Percentiles rank a stretch among this genome's conserved stretches.
These are phyloP conservation scores for Sextonia rubra DNA, from an alignment of 164 flowering plant genomes.

Conservation along the genomic window DNA sequence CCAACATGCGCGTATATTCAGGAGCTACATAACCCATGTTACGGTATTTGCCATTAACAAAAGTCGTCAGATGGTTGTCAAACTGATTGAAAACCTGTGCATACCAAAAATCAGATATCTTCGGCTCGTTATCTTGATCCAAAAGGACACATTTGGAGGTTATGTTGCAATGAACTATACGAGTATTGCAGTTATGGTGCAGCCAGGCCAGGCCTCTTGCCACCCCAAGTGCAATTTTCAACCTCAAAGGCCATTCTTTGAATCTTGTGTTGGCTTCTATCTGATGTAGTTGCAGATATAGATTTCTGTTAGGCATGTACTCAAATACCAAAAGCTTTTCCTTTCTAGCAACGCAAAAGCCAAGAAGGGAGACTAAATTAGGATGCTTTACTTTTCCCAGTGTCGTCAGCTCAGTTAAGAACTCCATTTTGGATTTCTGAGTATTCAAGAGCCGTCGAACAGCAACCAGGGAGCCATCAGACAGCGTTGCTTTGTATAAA, in stretches of 20 bases:
- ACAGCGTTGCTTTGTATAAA: slow-evolving; percentile 22
- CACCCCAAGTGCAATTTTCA: slow-evolving; percentile 48
- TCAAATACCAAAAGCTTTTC: slow-evolving; percentile 61
- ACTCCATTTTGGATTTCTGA: slow-evolving; percentile 57
- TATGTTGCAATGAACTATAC: slow-evolving; percentile 68
- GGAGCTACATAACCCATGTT: slow-evolving; percentile 39
- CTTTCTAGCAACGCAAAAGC: slow-evolving; percentile 52
- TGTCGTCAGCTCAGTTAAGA: slow-evolving; percentile 57
- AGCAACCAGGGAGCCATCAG: slow-evolving; percentile 45
- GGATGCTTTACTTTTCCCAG: slow-evolving; percentile 52
- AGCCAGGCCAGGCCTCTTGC: slow-evolving; percentile 78
- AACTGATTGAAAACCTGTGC: slow-evolving; percentile 4
- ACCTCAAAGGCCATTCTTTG: slow-evolving; percentile 63
- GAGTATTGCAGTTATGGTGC: slow-evolving; percentile 73
- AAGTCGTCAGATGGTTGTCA: slow-evolving; percentile 8
- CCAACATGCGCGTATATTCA: slow-evolving; percentile 34
- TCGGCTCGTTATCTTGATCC: slow-evolving; percentile 43
- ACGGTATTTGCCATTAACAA: background rate
- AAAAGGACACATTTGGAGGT: slow-evolving; percentile 69
- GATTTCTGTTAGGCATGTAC: slow-evolving; percentile 51
- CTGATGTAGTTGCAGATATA: slow-evolving; percentile 48
- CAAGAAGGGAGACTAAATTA: slow-evolving; percentile 61
- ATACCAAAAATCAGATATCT: too few relatives aligned
- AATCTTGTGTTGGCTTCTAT: slow-evolving; percentile 14
- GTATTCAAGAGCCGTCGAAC: slow-evolving; percentile 62